phyloP scores from a whole-genome alignment of 2,329 filamentous ascomycete species.

The Diplodia mutila region DNA sequence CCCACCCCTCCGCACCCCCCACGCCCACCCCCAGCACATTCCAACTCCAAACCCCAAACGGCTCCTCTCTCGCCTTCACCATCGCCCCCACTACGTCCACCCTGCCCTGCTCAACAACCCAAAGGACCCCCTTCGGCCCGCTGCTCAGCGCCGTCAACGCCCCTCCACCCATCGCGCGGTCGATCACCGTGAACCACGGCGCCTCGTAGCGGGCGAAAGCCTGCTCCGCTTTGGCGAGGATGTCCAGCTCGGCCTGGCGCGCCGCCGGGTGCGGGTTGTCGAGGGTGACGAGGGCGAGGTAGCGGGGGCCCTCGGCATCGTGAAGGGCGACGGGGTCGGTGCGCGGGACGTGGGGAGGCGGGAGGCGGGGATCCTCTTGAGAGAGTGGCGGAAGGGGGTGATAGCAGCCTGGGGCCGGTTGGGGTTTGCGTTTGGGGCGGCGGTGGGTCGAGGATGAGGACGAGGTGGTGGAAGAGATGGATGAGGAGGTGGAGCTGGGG shows the following conservation, averaged over 20 bases:
- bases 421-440: neutral
- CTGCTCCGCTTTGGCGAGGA: neutral
- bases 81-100: slow-evolving; percentile 25
- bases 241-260: neutral
- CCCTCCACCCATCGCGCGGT: neutral
- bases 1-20: slow-evolving; percentile 7
- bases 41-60: neutral
- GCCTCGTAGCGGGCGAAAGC: slow-evolving; percentile 5
- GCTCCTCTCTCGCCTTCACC: slow-evolving; percentile 13
- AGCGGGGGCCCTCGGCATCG: slow-evolving; percentile 9
- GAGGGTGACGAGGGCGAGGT: slow-evolving; percentile 14
- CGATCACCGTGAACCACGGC: neutral
- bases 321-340: slow-evolving; percentile 15
- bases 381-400: neutral
- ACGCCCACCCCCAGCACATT: slow-evolving; percentile 21
- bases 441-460: neutral
- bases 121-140: slow-evolving; percentile 26
- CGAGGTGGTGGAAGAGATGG: neutral
- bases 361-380: neutral
- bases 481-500: neutral
- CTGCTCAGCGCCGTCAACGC: neutral
- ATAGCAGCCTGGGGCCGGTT: neutral
- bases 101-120: slow-evolving; percentile 13
- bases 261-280: slow-evolving; percentile 18
- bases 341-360: neutral